These are phyloP conservation scores for Perkinsus marinus DNA, from an alignment of 169 alveolate genomes.

Conservation along the genomic window DNA sequence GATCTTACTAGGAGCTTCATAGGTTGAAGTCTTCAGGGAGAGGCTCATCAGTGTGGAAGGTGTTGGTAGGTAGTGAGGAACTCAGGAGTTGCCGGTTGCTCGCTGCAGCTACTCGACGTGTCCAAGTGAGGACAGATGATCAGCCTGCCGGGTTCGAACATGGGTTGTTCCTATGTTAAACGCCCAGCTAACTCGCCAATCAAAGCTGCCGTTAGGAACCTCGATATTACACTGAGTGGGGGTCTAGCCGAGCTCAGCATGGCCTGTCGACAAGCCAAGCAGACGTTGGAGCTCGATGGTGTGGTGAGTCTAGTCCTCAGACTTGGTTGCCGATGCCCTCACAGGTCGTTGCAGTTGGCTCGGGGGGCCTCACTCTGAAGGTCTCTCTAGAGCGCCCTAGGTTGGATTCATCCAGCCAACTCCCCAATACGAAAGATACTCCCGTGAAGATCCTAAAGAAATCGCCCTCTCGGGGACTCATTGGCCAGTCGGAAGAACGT, in stretches of 20 bases:
- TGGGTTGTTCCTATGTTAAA: neutral
- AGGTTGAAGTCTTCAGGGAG: too few relatives aligned
- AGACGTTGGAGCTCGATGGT: neutral
- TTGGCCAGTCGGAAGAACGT: neutral
- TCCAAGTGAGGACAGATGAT: neutral
- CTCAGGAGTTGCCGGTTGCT: neutral
- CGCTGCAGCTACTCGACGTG: neutral
- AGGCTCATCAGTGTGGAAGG: too few relatives aligned
- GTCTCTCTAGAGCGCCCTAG: neutral
- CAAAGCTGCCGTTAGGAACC: neutral
- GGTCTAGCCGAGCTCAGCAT: neutral
- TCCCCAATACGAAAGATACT: neutral
- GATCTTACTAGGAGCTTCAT: too few relatives aligned
- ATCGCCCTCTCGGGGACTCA: neutral
- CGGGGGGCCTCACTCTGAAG: neutral
- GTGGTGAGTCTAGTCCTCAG: neutral
- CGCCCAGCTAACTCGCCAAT: neutral
- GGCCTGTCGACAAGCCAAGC: neutral
- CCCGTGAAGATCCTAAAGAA: neutral
- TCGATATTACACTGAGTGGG: neutral
- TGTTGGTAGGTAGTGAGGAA: neutral
- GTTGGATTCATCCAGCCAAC: neutral
- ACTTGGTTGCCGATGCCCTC: neutral
- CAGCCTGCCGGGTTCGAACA: neutral
- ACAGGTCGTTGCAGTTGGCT: neutral